Evolutionary conservation across 2,329 filamentous ascomycete genomes (phyloP).

Genomic region (Fusarium sp.): DNA sequence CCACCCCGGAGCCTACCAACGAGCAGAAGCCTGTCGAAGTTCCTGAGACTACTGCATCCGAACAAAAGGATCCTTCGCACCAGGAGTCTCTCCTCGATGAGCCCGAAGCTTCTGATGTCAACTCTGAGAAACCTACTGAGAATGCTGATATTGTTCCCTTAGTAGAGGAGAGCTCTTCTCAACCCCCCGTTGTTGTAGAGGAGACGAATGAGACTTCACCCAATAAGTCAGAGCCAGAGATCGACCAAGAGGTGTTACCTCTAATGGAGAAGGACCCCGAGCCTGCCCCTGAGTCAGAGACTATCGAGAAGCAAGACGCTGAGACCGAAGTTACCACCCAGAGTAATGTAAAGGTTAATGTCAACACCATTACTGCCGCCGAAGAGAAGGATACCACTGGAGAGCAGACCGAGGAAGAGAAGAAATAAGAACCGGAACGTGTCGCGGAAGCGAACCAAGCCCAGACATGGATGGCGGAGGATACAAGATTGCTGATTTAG

Average conservation of each 20-base stretch:
- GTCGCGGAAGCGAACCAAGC: constrained; percentile 20
- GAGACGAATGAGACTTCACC: constrained; percentile 11
- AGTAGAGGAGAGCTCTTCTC: constrained; percentile 23
- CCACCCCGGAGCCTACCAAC: constrained; percentile 5
- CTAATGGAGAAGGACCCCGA: constrained; percentile 25
- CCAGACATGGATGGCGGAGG: constrained; percentile 33
- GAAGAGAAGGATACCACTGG: constrained; percentile 27
- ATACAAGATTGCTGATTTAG: constrained; percentile 32
- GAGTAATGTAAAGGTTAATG: constrained; percentile 18
- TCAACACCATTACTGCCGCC: background rate
- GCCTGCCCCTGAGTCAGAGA: constrained; percentile 4
- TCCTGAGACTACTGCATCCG: constrained; percentile 12
- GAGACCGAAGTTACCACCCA: constrained; percentile 13
- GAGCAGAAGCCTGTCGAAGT: constrained; percentile 4
- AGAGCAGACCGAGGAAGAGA: constrained; percentile 19
- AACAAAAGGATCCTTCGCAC: constrained; percentile 24
- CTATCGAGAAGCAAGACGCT: background rate
- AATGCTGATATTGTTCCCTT: constrained; percentile 21
- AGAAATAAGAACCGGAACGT: constrained; percentile 23
- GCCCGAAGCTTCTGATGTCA: constrained; percentile 4
- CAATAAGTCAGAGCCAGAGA: constrained; percentile 13
- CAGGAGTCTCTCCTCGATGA: background rate
- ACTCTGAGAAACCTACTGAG: constrained; percentile 13
- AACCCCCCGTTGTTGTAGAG: constrained; percentile 13
- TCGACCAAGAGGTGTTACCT: constrained; percentile 16